These are phyloP conservation scores for Neodidymelliopsis sp. DNA, from an alignment of 2,329 filamentous ascomycete species.

Conservation along the genomic window DNA sequence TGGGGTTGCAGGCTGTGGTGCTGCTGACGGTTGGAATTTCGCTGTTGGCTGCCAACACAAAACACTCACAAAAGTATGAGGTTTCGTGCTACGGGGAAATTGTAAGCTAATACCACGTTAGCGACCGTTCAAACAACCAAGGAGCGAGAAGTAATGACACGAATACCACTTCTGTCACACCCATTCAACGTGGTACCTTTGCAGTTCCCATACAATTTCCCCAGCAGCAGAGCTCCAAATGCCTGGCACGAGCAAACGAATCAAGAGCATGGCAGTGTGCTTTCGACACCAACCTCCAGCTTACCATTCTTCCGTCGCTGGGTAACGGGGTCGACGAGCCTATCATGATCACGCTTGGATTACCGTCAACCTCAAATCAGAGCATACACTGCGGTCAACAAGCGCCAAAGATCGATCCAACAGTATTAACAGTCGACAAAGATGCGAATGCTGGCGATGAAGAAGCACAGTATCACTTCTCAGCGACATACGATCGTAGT, in stretches of 20 bases:
- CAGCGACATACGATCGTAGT: constrained; percentile 31
- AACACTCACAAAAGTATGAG: constrained; percentile 16
- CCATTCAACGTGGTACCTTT: constrained; percentile 33
- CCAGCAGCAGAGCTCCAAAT: constrained; percentile 37
- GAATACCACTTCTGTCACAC: not conserved
- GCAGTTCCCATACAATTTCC: constrained; percentile 25
- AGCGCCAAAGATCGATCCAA: constrained; percentile 21
- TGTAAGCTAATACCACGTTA: not conserved
- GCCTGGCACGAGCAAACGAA: constrained; percentile 34
- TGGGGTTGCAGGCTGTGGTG: constrained; percentile 30
- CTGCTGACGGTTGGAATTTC: constrained; percentile 26
- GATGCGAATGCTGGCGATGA: not conserved
- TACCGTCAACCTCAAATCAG: constrained; percentile 5
- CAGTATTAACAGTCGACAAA: constrained; percentile 11
- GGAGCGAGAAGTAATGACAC: constrained; percentile 5
- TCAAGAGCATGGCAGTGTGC: constrained; percentile 37
- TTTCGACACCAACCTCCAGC: constrained; percentile 23
- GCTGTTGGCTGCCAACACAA: constrained; percentile 22
- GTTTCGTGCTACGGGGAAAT: not conserved
- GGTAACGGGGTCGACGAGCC: constrained; percentile 8
- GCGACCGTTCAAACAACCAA: not conserved
- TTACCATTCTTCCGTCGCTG: constrained; percentile 30
- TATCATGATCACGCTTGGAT: constrained; percentile 27
- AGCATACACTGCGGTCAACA: constrained; percentile 30
- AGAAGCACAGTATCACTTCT: constrained; percentile 31